Base-by-base conservation (phyloP, 148 eudicot species). In the Amaranthus hypochondriacus region DNA sequence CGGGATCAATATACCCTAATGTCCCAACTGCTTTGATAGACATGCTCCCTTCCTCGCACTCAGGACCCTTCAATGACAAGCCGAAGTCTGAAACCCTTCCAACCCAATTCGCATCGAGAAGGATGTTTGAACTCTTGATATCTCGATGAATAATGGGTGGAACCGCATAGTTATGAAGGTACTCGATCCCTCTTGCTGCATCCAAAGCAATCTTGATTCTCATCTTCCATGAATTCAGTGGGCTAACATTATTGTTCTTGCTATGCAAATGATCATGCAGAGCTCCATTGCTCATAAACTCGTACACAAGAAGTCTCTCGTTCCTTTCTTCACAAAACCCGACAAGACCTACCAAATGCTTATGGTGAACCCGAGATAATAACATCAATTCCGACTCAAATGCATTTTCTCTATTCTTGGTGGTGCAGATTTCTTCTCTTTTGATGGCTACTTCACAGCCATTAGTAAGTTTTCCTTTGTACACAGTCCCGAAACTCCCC, bases 131-230 rank as follows among this genome's bases (percentile, higher is more conserved):
- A 42, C 83, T 85, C 77, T 89, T 87, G 8, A 89, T 83, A 74
- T 89, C 92, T 2, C 90, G 75, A 68, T 89, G 92, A 66, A 85
- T 87, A n/a, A 89, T 85, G 13, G 92, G 82, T 11, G 92, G 92
- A 44, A 87, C 87, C 2, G 87, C 90, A 12, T 87, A 87, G 74
- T 85, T 89, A 57, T 89, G 90, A 57, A 89, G 89, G 75, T 89
- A 87, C 73, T 87, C 90, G 4, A 89, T 81, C 64, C 90, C 88
- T 71, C 90, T 79, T 2, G 92, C 88, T 4, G 90, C 84, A 77
- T 89, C 90, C 42, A 89, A 68, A 0, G 87, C 92, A 2, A 87
- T 71, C 67, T 89, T 87, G 64, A 87, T 85, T 78, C 92, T 87
- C 78, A 72, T 78, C 64, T 76, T 80, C 92, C 90, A 89, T 11